These are phyloP conservation scores for Pseudopyricularia javanii DNA, from an alignment of 2,329 filamentous ascomycete species.

Conservation along the genomic window DNA sequence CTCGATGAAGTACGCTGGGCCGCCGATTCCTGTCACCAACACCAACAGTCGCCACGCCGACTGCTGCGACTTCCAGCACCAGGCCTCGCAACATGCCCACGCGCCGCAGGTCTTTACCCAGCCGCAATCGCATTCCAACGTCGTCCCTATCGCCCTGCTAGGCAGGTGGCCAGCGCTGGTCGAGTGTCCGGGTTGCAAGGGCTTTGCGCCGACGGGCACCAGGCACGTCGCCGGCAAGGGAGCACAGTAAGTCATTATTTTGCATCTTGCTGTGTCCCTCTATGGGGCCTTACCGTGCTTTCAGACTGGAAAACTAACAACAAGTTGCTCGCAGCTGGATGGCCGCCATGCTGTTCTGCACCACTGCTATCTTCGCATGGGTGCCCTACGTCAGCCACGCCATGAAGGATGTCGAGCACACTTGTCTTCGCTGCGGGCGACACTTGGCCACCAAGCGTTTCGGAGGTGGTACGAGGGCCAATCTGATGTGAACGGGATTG, in stretches of 20 bases:
- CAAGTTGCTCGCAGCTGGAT: neutral
- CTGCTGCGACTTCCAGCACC: neutral
- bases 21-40: neutral
- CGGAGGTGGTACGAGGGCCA: neutral
- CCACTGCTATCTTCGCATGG: neutral
- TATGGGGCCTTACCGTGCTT: neutral
- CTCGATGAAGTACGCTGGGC: neutral
- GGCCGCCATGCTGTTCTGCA: neutral
- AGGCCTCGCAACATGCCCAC: neutral
- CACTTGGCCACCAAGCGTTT: neutral
- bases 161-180: conserved; percentile 5
- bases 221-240: neutral
- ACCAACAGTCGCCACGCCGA: neutral
- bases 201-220: neutral
- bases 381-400: neutral
- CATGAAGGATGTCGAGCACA: neutral
- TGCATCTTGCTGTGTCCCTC: neutral
- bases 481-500: conserved; percentile 1
- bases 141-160: conserved; percentile 4
- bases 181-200: conserved; percentile 4
- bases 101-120: neutral
- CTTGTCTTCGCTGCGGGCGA: neutral
- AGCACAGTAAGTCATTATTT: neutral
- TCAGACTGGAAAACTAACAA: neutral
- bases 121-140: conserved; percentile 45